Percentiles rank a stretch among this genome's conserved stretches.
phyloP scores from a whole-genome alignment of 805 yeast species.

The Tetrapisispora phaffii region DNA sequence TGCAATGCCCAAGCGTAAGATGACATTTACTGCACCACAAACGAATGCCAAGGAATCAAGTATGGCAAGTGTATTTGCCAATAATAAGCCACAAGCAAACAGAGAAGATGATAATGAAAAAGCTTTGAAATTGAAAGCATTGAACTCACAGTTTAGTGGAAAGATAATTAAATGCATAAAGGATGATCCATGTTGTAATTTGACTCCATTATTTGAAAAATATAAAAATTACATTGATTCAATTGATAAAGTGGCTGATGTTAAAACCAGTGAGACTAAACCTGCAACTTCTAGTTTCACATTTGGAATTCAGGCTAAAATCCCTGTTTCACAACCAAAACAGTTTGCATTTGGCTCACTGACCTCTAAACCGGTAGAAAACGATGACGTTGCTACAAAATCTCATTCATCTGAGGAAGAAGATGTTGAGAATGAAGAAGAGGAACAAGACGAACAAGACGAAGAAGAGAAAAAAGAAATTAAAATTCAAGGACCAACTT shows the following conservation, averaged over 20 bases:
- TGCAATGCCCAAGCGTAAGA: conserved; percentile 43
- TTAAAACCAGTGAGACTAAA: conserved; percentile 3
- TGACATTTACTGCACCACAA: conserved; percentile 11
- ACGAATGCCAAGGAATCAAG: conserved; percentile 8
- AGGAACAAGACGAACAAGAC: conserved; percentile 8
- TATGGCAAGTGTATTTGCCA: conserved; percentile 14
- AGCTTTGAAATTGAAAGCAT: conserved; percentile 47
- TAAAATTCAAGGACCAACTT: conserved; percentile 66
- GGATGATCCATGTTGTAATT: conserved; percentile 43
- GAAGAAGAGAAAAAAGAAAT: conserved; percentile 42
- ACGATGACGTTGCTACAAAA: background rate
- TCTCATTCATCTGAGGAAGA: too few relatives aligned
- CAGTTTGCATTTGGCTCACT: background rate
- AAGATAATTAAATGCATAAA: conserved; percentile 36
- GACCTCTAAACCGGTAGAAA: background rate
- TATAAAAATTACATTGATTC: conserved; percentile 44
- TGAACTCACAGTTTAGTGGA: conserved; percentile 50
- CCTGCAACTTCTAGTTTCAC: background rate
- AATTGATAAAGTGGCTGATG: conserved; percentile 5
- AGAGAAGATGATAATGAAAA: conserved; percentile 21
- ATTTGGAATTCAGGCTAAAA: background rate
- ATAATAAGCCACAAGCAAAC: conserved; percentile 4
- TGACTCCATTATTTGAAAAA: conserved; percentile 46
- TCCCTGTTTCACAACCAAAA: background rate
- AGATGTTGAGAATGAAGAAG: background rate